Base-by-base conservation (phyloP, 2,329 filamentous ascomycete genomes). In the Massarina eburnea region DNA sequence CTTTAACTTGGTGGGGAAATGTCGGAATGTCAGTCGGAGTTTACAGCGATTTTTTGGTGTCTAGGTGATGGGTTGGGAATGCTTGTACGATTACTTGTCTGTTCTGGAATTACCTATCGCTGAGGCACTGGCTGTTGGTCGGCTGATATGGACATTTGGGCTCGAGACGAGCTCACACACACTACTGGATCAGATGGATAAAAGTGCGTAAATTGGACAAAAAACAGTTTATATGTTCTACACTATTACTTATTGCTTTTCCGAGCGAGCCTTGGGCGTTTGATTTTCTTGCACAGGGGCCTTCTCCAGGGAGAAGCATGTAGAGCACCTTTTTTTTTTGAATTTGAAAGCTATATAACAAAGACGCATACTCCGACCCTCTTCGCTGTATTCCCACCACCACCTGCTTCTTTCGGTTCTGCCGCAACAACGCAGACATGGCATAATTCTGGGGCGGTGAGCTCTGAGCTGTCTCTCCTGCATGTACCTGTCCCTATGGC, bases 111-210 rank as follows among this genome's bases (percentile, higher is more conserved):
- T 55, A 60, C 19, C 35, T 62, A 51, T 51, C 38, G 52, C 52
- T 51, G 54, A 57, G 56, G 54, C 59, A 57, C 57, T 59, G 60
- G 60, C 49, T 62, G 59, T 60, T 56, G 50, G 57, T 63, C 48
- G 44, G 55, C 58, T 56, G 50, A 53, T 51, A 45, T 35, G 22
- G 36, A 36, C 29, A 41, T 36, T 46, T 21, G 32, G 32, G 27
- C 12, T 30, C 9, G 6, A 8, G 27, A 30, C 27, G 27, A 14
- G 5, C 5, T 8, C 27, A 8, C 12, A 8, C 27, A 4, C 27
- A 30, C 12, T 14, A 14, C 27, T 30, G 12, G 7, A 30, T 30
- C 5, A 14, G 7, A 35, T 39, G 49, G 52, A 60, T 46, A 60
- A 62, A 64, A 61, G 57, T 49, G 37, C 40, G 56, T 40, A 58